Percentiles rank a stretch among this genome's conserved stretches.
These are phyloP conservation scores for Pseudoneurospora amorphoporcata DNA, from an alignment of 495 filamentous ascomycete species.

Conservation along the genomic window DNA sequence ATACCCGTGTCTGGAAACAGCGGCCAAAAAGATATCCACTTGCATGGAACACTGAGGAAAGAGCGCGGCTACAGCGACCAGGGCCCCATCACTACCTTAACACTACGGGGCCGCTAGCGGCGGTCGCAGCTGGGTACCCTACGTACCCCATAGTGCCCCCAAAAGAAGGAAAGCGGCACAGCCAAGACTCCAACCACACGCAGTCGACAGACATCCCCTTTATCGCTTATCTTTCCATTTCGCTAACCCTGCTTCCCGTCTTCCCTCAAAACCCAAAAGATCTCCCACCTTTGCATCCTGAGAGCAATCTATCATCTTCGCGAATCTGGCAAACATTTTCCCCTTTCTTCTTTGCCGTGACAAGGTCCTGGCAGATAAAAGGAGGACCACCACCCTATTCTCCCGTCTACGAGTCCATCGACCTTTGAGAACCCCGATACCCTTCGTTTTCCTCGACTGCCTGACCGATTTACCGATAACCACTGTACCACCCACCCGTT, in stretches of 20 bases:
- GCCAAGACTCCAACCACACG: background rate
- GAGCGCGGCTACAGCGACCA: background rate
- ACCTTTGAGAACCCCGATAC: background rate
- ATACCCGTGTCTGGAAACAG: background rate
- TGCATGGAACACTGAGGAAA: background rate
- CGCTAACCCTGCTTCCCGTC: background rate
- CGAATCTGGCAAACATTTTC: background rate
- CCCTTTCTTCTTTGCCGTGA: background rate
- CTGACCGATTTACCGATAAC: background rate
- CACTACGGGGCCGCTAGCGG: background rate
- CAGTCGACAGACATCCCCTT: background rate
- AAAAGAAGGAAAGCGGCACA: background rate
- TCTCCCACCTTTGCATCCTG: background rate
- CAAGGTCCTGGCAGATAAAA: background rate
- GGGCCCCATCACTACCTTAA: background rate
- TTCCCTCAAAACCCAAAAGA: background rate
- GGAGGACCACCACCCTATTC: background rate
- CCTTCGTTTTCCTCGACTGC: background rate
- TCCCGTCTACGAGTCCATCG: background rate
- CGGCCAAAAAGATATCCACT: background rate
- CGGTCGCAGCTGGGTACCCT: background rate
- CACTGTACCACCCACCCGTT: background rate
- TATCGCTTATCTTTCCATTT: background rate
- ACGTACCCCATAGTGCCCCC: background rate
- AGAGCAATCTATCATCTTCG: background rate